Conservation (phyloP, 169 alveolate species). For the Babesia sp. region DNA sequence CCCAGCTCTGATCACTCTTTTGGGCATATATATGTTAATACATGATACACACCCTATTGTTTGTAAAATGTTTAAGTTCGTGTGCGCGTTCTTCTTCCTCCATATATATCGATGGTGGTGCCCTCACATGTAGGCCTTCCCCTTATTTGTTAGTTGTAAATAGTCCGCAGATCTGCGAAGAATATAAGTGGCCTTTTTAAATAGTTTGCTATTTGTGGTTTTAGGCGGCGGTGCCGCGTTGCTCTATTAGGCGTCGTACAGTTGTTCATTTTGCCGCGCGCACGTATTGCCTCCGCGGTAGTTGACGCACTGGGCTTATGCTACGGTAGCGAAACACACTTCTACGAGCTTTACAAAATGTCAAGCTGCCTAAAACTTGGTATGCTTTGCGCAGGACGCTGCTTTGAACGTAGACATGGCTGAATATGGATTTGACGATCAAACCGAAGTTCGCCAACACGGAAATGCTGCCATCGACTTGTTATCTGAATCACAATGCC, state of each 20-base stretch:
- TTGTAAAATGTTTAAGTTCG: too few species aligned
- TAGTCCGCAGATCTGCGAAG: not conserved
- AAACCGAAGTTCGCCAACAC: not conserved
- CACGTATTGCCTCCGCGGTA: not conserved
- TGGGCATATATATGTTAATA: too few species aligned
- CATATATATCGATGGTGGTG: constrained; percentile 3
- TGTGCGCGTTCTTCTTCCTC: too few species aligned
- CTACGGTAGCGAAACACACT: not conserved
- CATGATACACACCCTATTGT: too few species aligned
- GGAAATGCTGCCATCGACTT: not conserved
- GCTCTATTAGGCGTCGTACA: not conserved
- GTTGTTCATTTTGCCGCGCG: not conserved
- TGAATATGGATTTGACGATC: constrained; percentile 3
- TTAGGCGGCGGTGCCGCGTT: not conserved
- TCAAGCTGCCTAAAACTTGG: not conserved
- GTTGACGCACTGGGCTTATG: not conserved
- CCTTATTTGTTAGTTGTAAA: not conserved
- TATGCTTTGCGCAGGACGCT: constrained; percentile 37
- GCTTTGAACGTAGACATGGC: constrained; percentile 15
- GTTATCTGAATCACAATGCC: not conserved
- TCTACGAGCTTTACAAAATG: not conserved
- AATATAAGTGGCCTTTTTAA: not conserved
- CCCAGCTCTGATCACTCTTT: too few species aligned
- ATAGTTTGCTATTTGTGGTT: not conserved
- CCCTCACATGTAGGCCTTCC: constrained; percentile 14